phyloP scores from a whole-genome alignment of 345 rosid species.

The Gynandropsis gynandra region DNA sequence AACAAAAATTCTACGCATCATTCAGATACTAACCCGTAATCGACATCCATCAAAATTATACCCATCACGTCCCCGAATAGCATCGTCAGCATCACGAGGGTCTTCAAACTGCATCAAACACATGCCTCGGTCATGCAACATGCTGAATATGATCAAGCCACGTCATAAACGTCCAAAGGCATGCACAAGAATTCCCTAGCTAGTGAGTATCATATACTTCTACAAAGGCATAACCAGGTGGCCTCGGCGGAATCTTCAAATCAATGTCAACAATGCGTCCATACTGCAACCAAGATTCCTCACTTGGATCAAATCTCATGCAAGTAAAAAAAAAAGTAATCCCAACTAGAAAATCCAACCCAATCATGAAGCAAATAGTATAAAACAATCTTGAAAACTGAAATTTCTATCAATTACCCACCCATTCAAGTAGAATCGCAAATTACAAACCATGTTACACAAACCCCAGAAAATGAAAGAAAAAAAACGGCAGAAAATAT shows the following conservation, averaged over 20 bases:
- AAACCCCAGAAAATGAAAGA: background rate
- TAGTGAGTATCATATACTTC: conserved; percentile 41
- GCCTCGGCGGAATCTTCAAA: conserved; percentile 78
- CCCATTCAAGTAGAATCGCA: background rate
- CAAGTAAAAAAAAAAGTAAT: background rate
- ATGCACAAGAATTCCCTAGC: background rate
- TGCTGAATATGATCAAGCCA: no score
- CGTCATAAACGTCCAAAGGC: background rate
- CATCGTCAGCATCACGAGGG: conserved; percentile 94
- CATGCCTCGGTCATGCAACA: background rate
- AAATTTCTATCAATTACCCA: no score
- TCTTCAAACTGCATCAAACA: conserved; percentile 62
- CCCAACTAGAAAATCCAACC: background rate
- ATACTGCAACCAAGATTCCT: conserved; percentile 36
- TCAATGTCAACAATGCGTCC: conserved; percentile 67
- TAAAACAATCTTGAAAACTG: background rate
- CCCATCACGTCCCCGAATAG: conserved; percentile 85
- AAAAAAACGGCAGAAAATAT: background rate
- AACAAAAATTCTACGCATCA: background rate
- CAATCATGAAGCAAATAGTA: background rate
- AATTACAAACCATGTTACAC: background rate
- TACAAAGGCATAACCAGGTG: conserved; percentile 87
- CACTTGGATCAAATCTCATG: background rate
- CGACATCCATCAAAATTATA: conserved; percentile 79
- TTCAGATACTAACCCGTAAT: conserved; percentile 51